Base-by-base conservation (phyloP, 2,329 filamentous ascomycete species). In the Ascomycota sp. region DNA sequence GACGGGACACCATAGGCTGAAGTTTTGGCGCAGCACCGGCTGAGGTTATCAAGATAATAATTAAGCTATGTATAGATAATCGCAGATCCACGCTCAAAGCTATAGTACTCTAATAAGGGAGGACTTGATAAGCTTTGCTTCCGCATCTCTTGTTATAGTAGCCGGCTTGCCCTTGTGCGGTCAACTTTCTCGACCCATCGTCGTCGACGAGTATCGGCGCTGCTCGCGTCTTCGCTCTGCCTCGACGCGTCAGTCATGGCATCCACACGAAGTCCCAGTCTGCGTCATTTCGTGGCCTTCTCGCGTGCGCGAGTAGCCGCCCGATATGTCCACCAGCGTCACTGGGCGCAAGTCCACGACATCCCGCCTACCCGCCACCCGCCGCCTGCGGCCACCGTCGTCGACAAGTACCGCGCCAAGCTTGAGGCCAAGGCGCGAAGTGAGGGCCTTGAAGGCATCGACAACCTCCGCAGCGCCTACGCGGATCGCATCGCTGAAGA, bases 321-420 rank as follows among this genome's bases (percentile, higher is more conserved):
- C 12, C 48, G 46, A 36, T 43, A 44, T 31, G 39, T 47, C 32
- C 48, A 57, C 40, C 86, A 94, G 52, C 70, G 75, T 32, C 72
- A 85, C 48, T 91, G 81, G 77, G 86, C 86, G 2, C 81, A 81
- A 44, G 83, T 94, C 20, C 81, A 91, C 52, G 81, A 94, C 52
- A 74, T 92, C 85, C 38, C 92, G 86, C 61, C 67, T 93, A 27
- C 77, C 77, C 36, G 89, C 82, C 11, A 79, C 83, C 36, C 69
- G 33, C 59, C 69, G 33, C 63, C 74, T 28, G 65, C 69, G 33
- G 63, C 66, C 33, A 63, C 65, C 41, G 60, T 94, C 24, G 49
- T 80, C 38, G 82, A 92, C 38, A 91, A 80, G 53, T 98, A 98
- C 59, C 70, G 69, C 41, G 67, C 75, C 33, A 93, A 93, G 59